Conservation (phyloP, 2,329 filamentous ascomycete genomes). For the Leptodontidium sp. region DNA sequence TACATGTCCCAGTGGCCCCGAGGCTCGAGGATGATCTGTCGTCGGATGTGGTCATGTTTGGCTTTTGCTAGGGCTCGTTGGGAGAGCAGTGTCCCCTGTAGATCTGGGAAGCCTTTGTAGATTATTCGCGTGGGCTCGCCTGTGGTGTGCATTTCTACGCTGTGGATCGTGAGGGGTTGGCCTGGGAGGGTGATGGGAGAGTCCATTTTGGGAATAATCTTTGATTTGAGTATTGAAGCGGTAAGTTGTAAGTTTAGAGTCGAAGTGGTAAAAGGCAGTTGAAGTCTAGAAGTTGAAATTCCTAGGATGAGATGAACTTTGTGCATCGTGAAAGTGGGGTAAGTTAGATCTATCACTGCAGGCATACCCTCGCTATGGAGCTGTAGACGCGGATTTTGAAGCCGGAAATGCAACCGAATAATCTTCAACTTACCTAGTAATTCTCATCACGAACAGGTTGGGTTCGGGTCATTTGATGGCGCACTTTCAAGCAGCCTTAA, state of each 20-base stretch:
- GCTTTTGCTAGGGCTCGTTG: background rate
- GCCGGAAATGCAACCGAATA: no score
- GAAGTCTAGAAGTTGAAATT: no score
- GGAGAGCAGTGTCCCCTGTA: background rate
- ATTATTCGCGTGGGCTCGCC: conserved; percentile 19
- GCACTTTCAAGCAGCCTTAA: no score
- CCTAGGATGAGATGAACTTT: no score
- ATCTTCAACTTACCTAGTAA: no score
- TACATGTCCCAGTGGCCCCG: conserved; percentile 1
- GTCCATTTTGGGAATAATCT: background rate
- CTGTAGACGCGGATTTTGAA: no score
- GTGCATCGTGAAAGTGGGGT: no score
- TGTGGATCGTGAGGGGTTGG: background rate
- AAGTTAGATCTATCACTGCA: no score
- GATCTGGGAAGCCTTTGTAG: conserved; percentile 11
- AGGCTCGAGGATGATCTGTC: background rate
- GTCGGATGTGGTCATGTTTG: background rate
- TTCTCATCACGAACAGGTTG: no score
- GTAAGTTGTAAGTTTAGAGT: background rate
- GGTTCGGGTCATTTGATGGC: no score
- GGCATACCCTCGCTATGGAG: no score
- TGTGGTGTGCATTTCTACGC: conserved; percentile 15
- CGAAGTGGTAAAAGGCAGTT: background rate
- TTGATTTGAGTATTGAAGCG: background rate
- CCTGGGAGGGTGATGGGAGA: background rate